phyloP scores from a whole-genome alignment of 1,284 basidiomycete genomes.

The Rhodotorula mucilaginosa region DNA sequence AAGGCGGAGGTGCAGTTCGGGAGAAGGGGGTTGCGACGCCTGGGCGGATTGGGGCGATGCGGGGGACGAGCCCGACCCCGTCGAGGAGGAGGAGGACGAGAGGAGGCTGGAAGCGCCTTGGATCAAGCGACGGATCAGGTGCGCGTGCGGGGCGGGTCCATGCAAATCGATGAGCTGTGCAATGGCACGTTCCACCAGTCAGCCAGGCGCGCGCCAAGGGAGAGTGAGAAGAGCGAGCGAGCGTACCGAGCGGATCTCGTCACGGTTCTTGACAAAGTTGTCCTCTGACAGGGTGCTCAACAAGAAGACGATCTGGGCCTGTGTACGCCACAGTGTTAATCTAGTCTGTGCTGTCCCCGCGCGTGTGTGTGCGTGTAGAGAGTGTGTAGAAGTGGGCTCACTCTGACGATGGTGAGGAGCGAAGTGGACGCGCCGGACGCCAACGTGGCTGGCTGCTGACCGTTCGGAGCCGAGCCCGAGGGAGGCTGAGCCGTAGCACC shows the following conservation, averaged over 20 bases:
- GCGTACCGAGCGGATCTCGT: constrained; percentile 85
- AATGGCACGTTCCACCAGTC: constrained; percentile 29
- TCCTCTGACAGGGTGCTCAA: constrained; percentile 90
- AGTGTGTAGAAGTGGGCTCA: neutral
- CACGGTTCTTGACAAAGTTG: constrained; percentile 84
- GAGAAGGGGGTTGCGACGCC: constrained; percentile 43
- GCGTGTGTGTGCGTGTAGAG: too few species aligned
- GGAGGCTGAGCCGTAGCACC: neutral
- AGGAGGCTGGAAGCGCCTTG: constrained; percentile 60
- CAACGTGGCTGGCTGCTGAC: neutral
- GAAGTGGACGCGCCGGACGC: constrained; percentile 5
- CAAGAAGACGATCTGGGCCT: constrained; percentile 77
- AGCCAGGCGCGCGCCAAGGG: neutral
- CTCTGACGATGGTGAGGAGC: constrained; percentile 32
- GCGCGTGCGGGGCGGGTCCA: constrained; percentile 89
- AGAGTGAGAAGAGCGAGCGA: neutral
- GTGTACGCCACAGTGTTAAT: neutral
- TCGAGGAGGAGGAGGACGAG: constrained; percentile 53
- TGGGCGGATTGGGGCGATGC: constrained; percentile 54
- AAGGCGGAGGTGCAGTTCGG: constrained; percentile 71
- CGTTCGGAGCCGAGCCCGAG: neutral
- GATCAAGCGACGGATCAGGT: constrained; percentile 90
- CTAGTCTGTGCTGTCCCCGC: too few species aligned
- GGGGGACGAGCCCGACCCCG: constrained; percentile 43
- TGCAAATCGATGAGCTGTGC: constrained; percentile 89